Evolutionary conservation across 1,139 yeast species (phyloP).

Genomic region (Pichia sp.): DNA sequence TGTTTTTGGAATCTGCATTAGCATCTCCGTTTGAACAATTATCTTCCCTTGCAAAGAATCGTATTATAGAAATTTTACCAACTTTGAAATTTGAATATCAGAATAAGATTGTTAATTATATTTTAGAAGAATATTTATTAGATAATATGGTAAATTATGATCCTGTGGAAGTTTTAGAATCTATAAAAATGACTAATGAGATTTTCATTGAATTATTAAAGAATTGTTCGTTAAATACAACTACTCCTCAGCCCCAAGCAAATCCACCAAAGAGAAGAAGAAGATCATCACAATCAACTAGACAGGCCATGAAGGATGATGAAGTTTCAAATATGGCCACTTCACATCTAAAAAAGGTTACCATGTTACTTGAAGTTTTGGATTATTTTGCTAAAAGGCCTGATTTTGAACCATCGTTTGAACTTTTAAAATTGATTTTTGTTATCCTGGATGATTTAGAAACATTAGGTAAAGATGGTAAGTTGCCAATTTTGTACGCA

Average conservation of each 20-base stretch:
- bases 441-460: slow-evolving; percentile 77
- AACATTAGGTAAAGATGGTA: slow-evolving; percentile 84
- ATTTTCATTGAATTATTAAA: slow-evolving; percentile 44
- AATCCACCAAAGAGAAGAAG: slow-evolving; percentile 68
- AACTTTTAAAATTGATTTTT: slow-evolving; percentile 53
- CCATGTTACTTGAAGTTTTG: slow-evolving; percentile 72
- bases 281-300: slow-evolving; percentile 69
- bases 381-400: slow-evolving; percentile 42
- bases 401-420: slow-evolving; percentile 40
- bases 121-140: slow-evolving; percentile 49
- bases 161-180: slow-evolving; percentile 49
- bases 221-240: slow-evolving; percentile 38
- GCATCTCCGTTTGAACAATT: slow-evolving; percentile 46
- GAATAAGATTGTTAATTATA: slow-evolving; percentile 47
- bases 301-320: slow-evolving; percentile 62
- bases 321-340: slow-evolving; percentile 72
- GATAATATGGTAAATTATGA: slow-evolving; percentile 37
- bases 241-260: slow-evolving; percentile 17
- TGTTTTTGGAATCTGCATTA: slow-evolving; percentile 52
- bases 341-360: slow-evolving; percentile 67
- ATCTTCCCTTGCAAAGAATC: slow-evolving; percentile 41
- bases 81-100: slow-evolving; percentile 53
- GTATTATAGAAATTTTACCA: slow-evolving; percentile 46
- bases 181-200: slow-evolving; percentile 40
- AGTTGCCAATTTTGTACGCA: slow-evolving; percentile 82